A percentile compares a stretch with the other conserved stretches of the same genome.
Evolutionary conservation across 305 asterid species (phyloP).

Genomic region (Fraxinus angustifolia): DNA sequence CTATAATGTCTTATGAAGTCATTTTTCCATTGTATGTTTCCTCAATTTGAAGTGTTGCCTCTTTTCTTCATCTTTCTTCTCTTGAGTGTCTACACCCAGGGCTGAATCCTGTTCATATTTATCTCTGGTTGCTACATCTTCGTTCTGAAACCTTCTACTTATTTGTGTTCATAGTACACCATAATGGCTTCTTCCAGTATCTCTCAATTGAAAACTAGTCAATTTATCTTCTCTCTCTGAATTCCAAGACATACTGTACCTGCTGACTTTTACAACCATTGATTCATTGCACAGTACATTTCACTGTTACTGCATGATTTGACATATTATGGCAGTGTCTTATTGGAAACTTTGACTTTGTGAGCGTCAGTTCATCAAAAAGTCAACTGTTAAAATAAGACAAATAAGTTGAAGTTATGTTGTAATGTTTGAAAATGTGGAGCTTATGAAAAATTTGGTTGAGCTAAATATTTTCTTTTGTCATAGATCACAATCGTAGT

Average conservation of each 20-base stretch:
- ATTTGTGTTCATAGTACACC: slow-evolving; percentile 5
- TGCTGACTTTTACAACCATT: slow-evolving; percentile 4
- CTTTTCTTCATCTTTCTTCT: neutral
- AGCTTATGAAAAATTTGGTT: slow-evolving; percentile 3
- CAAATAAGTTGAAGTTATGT: neutral
- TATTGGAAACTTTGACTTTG: neutral
- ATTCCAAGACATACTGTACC: neutral
- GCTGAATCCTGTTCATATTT: slow-evolving; percentile 1
- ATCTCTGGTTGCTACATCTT: neutral
- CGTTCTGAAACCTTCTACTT: neutral
- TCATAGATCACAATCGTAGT: neutral
- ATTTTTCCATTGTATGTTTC: neutral
- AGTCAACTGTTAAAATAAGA: neutral
- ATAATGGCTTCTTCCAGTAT: neutral
- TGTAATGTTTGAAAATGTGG: slow-evolving; percentile 1
- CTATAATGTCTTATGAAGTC: neutral
- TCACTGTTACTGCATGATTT: slow-evolving; percentile 6
- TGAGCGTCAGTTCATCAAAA: slow-evolving; percentile 10
- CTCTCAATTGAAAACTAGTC: neutral
- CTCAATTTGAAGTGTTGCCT: slow-evolving; percentile 5
- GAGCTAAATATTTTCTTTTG: slow-evolving; percentile 13
- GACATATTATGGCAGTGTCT: slow-evolving; percentile 1
- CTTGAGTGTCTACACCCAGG: slow-evolving; percentile 10
- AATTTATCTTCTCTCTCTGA: slow-evolving; percentile 16
- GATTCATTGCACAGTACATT: neutral